phyloP scores from a whole-genome alignment of 768 basidiomycete genomes.

The Hypsizygus marmoreus region DNA sequence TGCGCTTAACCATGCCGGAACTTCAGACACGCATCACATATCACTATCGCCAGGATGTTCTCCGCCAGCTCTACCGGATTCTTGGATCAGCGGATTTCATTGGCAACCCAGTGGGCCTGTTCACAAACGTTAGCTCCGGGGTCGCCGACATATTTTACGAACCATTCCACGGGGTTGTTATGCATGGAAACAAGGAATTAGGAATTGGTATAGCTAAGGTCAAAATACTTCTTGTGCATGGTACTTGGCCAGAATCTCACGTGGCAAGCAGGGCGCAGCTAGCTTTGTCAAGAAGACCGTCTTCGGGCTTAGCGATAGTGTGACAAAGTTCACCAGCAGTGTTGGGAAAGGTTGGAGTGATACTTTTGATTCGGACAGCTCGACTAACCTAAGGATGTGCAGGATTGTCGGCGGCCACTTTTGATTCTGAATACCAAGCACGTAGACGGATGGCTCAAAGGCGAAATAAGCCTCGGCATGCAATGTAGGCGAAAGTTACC shows the following conservation, averaged over 20 bases:
- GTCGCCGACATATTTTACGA: conserved; percentile 99
- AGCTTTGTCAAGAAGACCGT: conserved; percentile 99
- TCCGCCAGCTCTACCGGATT: conserved; percentile 93
- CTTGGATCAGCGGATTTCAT: conserved; percentile 98
- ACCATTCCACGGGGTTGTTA: conserved; percentile 94
- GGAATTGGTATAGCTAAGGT: conserved; percentile 96
- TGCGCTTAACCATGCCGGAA: conserved; percentile 84
- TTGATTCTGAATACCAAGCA: conserved; percentile 95
- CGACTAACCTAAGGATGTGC: background rate
- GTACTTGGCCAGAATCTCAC: conserved; percentile 1
- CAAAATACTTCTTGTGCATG: conserved; percentile 3
- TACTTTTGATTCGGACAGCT: background rate
- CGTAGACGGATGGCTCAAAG: conserved; percentile 85
- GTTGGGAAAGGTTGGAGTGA: conserved; percentile 90
- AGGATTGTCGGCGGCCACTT: conserved; percentile 96
- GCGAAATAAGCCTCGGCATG: conserved; percentile 94
- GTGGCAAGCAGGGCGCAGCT: conserved; percentile 76
- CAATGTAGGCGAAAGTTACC: conserved; percentile 58
- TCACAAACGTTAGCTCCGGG: conserved; percentile 97
- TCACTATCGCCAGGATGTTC: conserved; percentile 92
- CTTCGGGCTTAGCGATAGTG: conserved; percentile 92
- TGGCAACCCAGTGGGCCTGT: conserved; percentile 94
- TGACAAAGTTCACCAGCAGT: conserved; percentile 98
- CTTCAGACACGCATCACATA: conserved; percentile 82
- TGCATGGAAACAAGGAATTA: conserved; percentile 93